Base-by-base conservation (phyloP, 2,329 filamentous ascomycete species). In the Didymella glomerata region DNA sequence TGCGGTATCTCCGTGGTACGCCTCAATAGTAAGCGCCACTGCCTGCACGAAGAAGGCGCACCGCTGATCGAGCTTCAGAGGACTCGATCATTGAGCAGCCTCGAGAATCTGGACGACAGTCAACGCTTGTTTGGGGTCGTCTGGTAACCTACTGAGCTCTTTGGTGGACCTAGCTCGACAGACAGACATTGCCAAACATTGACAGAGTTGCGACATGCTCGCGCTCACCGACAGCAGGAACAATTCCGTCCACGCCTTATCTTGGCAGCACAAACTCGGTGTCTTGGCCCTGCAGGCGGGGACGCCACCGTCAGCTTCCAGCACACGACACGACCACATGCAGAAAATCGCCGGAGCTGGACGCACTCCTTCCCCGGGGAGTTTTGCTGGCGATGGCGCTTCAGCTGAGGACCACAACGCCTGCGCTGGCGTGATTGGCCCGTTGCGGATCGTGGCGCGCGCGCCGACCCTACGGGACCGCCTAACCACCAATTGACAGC, bases 341-440 rank as follows among this genome's bases (percentile, higher is more conserved):
- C 52, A 48, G 45, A 32, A 20, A 48, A 52, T 41, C 41, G 48
- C 54, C 41, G n/a, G 42, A 57, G 48, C 54, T 57, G 41, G 30
- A 30, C 14, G 22, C 42, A 18, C 36, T 10, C 8, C 18, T 40
- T 10, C 34, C 34, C 16, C 34, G 8, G 16, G 34, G 38, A 48
- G 45, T 55, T 55, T 34, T 48, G 52, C 22, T 42, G n/a, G 25
- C 22, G 28, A 28, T 18, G 22, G 48, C 42, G 36, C 27, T 28
- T 48, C 48, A 57, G 55, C 55, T 57, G 42, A 16, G 20, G 3
- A 7, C 16, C 14, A 16, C 13, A 36, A 22, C 55, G 49, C 44
- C 49, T 4, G 16, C 34, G 6, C 5, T 41, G 22, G 38, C 38
- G 40, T 32, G 44, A 58, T 58, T 58, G 55, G 55, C 2, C 8